Percentiles rank a stretch among this genome's conserved stretches.
Evolutionary conservation across 2,329 filamentous ascomycete species (phyloP).

Genomic region (Ophiostoma montium): DNA sequence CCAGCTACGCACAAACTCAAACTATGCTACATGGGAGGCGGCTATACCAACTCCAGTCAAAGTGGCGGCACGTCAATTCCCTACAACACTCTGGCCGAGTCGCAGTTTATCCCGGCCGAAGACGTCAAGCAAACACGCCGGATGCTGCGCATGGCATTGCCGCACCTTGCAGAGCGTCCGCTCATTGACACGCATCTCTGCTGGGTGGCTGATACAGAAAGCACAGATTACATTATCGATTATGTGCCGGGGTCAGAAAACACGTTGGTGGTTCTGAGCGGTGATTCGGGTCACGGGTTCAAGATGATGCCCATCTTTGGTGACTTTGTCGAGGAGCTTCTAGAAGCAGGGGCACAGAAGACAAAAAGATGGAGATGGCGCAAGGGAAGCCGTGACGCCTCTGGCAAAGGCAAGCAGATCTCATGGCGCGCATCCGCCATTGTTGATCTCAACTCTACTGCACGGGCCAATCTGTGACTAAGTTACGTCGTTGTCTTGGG

Average conservation of each 20-base stretch:
- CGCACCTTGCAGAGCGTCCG: not conserved
- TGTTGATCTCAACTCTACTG: no score
- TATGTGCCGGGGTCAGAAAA: slow-evolving; percentile 19
- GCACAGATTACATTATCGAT: not conserved
- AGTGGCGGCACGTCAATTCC: not conserved
- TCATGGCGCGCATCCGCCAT: no score
- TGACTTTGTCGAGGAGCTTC: not conserved
- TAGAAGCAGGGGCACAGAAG: not conserved
- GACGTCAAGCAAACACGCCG: not conserved
- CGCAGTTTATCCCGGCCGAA: not conserved
- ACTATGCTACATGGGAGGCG: slow-evolving; percentile 22
- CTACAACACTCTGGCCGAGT: not conserved
- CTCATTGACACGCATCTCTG: not conserved
- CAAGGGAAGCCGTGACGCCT: no score
- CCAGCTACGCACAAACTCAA: slow-evolving; percentile 42
- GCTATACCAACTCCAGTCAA: not conserved
- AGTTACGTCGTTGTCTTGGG: no score
- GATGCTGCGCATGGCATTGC: not conserved
- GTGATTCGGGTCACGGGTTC: slow-evolving; percentile 3
- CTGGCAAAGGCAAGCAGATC: no score
- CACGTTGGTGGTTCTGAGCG: not conserved
- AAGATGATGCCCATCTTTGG: slow-evolving; percentile 4
- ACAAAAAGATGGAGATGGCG: no score
- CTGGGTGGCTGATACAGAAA: not conserved
- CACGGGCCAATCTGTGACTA: no score